Evolutionary conservation across 768 basidiomycete genomes (phyloP).

Genomic region (Roridomyces roridus): DNA sequence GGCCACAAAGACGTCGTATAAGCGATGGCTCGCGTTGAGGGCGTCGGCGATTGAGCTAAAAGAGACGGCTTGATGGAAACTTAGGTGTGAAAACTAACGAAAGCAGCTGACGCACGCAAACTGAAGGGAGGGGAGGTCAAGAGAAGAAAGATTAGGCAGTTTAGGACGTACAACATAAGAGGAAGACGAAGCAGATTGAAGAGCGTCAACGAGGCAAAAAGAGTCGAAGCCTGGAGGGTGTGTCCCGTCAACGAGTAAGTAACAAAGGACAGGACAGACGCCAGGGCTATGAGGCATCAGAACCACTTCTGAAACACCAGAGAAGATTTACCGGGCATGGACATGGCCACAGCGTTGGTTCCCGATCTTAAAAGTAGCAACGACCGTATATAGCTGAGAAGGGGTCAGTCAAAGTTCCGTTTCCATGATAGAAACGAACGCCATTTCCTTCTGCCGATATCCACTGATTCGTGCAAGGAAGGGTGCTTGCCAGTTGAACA

Average conservation of each 20-base stretch:
- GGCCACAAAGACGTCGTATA: slow-evolving; percentile 84
- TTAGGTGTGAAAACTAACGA: slow-evolving; percentile 5
- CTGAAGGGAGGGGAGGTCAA: background rate
- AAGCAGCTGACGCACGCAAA: slow-evolving; percentile 44
- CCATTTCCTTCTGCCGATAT: slow-evolving; percentile 76
- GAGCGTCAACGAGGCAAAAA: slow-evolving; percentile 86
- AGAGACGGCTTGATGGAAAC: slow-evolving; percentile 55
- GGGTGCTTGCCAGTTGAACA: slow-evolving; percentile 87
- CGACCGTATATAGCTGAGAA: slow-evolving; percentile 63
- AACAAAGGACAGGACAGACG: slow-evolving; percentile 78
- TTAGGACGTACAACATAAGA: slow-evolving; percentile 62
- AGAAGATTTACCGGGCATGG: slow-evolving; percentile 55
- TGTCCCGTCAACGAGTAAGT: slow-evolving; percentile 81
- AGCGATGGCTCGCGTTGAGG: slow-evolving; percentile 75
- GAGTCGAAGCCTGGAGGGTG: slow-evolving; percentile 65
- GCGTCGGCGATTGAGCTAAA: slow-evolving; percentile 88
- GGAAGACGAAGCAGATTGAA: slow-evolving; percentile 87
- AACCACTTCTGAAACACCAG: background rate
- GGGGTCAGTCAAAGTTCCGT: background rate
- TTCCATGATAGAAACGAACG: slow-evolving; percentile 40
- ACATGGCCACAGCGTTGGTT: slow-evolving; percentile 71
- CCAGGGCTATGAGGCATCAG: slow-evolving; percentile 46
- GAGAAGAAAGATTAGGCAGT: background rate
- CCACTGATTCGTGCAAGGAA: slow-evolving; percentile 77
- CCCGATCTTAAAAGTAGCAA: slow-evolving; percentile 70